Percentiles rank a stretch among this genome's conserved stretches.
phyloP scores from a whole-genome alignment of 1,284 basidiomycete genomes.

The Mycosarcoma maydis region DNA sequence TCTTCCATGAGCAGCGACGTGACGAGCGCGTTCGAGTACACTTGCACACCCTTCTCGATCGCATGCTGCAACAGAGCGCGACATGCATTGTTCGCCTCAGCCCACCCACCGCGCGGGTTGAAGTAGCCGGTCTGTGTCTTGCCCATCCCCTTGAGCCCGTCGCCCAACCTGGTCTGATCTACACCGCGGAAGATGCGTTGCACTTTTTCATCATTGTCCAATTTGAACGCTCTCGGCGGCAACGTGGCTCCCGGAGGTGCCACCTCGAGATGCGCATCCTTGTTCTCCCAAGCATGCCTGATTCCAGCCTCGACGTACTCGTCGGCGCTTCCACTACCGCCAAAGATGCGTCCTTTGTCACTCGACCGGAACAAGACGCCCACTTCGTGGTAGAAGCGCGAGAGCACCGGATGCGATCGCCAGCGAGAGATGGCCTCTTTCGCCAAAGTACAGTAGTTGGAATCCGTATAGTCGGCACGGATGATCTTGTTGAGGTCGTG shows the following conservation, averaged over 20 bases:
- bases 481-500: conserved; percentile 84
- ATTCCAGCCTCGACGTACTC: conserved; percentile 41
- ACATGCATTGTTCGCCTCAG: conserved; percentile 78
- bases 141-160: conserved; percentile 28
- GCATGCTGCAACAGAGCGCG: conserved; percentile 74
- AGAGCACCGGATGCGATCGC: conserved; percentile 69
- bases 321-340: conserved; percentile 3
- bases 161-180: conserved; percentile 8
- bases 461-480: conserved; percentile 67
- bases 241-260: not conserved
- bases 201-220: conserved; percentile 22
- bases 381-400: conserved; percentile 55
- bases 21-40: conserved; percentile 74
- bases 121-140: conserved; percentile 71
- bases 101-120: conserved; percentile 86
- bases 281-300: conserved; percentile 17
- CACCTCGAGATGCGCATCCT: conserved; percentile 19
- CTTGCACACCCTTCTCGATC: conserved; percentile 72
- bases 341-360: not conserved
- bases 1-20: conserved; percentile 51
- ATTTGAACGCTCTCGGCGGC: conserved; percentile 22
- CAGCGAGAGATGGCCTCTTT: conserved; percentile 78
- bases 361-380: conserved; percentile 57
- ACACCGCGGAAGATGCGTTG: conserved; percentile 16
- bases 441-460: conserved; percentile 75